Percentiles rank a stretch among this genome's conserved stretches.
Conservation (phyloP, 148 eudicot species). For the Vaccinium corymbosum region DNA sequence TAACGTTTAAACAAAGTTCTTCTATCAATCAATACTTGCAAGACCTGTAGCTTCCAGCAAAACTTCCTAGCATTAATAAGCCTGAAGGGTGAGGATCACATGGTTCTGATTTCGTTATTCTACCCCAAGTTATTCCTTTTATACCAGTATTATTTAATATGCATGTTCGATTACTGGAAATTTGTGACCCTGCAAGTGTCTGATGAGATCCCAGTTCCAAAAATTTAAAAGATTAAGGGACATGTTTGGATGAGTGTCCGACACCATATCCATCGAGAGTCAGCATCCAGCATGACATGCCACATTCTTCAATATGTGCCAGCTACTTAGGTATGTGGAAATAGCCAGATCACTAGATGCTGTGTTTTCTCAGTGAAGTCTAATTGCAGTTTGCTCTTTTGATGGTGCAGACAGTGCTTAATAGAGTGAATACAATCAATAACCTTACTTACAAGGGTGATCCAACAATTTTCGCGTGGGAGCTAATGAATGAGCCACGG, state of each 20-base stretch:
- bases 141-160: not conserved
- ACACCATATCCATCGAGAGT: not conserved
- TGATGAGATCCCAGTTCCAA: not conserved
- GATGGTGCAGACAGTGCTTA: constrained; percentile 54
- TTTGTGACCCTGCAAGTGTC: not conserved
- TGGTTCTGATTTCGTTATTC: not conserved
- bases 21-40: not conserved
- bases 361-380: not conserved
- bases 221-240: not conserved
- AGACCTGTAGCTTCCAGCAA: not conserved
- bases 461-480: constrained; percentile 91
- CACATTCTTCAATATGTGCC: not conserved
- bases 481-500: constrained; percentile 79
- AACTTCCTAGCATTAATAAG: not conserved
- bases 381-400: not conserved
- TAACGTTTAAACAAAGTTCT: not conserved
- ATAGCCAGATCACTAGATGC: not conserved
- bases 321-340: not conserved
- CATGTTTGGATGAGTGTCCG: not conserved
- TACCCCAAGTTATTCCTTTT: not conserved
- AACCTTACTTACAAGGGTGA: constrained; percentile 86
- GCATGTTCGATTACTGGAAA: not conserved
- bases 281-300: not conserved
- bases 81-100: not conserved
- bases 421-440: constrained; percentile 67